Conservation (phyloP, 1,139 yeast genomes). For the Hanseniaspora uvarum region DNA sequence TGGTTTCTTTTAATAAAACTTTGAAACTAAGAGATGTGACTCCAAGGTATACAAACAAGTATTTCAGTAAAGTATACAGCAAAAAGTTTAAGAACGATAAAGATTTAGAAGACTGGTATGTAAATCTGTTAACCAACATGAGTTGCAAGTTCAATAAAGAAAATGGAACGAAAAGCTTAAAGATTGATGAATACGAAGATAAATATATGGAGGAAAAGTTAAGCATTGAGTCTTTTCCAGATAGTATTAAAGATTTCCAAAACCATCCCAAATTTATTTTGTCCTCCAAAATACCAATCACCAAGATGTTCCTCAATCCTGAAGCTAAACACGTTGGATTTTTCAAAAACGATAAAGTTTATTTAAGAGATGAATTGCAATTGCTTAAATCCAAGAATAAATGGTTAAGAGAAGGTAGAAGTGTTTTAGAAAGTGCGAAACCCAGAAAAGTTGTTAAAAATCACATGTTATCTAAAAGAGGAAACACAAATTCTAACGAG, state of each 20-base stretch:
- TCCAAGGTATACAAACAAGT: conserved; percentile 61
- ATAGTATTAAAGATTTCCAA: conserved; percentile 67
- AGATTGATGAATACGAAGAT: conserved; percentile 58
- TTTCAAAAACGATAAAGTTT: conserved; percentile 46
- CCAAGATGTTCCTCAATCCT: conserved; percentile 51
- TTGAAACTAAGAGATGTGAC: conserved; percentile 75
- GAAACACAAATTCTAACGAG: conserved; percentile 32
- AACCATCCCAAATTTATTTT: conserved; percentile 82
- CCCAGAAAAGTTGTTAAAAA: conserved; percentile 23
- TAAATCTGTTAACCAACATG: conserved; percentile 26
- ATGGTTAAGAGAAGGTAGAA: conserved; percentile 79
- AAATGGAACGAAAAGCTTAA: conserved; percentile 28
- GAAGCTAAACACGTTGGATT: conserved; percentile 68
- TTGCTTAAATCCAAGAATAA: conserved; percentile 61
- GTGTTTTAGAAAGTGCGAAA: conserved; percentile 53
- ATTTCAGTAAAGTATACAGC: conserved; percentile 63
- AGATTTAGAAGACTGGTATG: conserved; percentile 58
- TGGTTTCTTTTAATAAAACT: conserved; percentile 57
- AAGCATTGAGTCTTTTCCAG: conserved; percentile 77
- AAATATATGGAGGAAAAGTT: conserved; percentile 61
- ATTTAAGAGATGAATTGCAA: conserved; percentile 55
- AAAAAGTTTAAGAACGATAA: conserved; percentile 57
- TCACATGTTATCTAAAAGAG: conserved; percentile 24
- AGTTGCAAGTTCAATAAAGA: conserved; percentile 24
- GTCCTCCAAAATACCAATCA: conserved; percentile 56